A percentile compares a stretch with the other conserved stretches of the same genome.
These are phyloP conservation scores for Solanum raphanifolium DNA, from an alignment of 257 asterid genomes.

Conservation along the genomic window DNA sequence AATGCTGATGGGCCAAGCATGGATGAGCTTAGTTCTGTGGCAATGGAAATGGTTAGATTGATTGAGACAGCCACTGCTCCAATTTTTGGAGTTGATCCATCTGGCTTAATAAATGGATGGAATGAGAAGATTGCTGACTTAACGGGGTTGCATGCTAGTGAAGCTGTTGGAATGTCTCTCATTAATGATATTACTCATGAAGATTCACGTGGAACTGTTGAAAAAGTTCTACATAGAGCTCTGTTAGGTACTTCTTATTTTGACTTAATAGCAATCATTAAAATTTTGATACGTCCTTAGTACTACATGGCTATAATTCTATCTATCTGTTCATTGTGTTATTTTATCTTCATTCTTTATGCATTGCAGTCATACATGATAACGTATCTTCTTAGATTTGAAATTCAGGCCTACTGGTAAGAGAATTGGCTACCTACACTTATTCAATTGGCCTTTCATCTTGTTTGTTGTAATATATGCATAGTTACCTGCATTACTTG, in stretches of 20 bases:
- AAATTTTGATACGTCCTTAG: not conserved
- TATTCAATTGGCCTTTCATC: not conserved
- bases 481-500: not conserved
- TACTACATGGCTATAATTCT: not conserved
- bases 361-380: not conserved
- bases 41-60: conserved; percentile 43
- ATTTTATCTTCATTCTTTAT: not conserved
- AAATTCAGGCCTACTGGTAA: not conserved
- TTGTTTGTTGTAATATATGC: not conserved
- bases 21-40: conserved; percentile 33
- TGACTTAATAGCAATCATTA: not conserved
- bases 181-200: conserved; percentile 33
- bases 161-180: conserved; percentile 49
- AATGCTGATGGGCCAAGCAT: conserved; percentile 3
- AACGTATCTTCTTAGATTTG: not conserved
- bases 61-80: conserved; percentile 62
- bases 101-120: conserved; percentile 58
- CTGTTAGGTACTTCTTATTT: conserved; percentile 36
- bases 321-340: not conserved
- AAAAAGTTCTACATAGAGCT: conserved; percentile 30
- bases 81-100: conserved; percentile 48
- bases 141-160: conserved; percentile 34
- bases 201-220: conserved; percentile 32
- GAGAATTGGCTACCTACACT: not conserved
- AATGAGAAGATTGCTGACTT: conserved; percentile 53